These are phyloP conservation scores for Fusarium pilosicola DNA, from an alignment of 2,329 filamentous ascomycete genomes.

Conservation along the genomic window DNA sequence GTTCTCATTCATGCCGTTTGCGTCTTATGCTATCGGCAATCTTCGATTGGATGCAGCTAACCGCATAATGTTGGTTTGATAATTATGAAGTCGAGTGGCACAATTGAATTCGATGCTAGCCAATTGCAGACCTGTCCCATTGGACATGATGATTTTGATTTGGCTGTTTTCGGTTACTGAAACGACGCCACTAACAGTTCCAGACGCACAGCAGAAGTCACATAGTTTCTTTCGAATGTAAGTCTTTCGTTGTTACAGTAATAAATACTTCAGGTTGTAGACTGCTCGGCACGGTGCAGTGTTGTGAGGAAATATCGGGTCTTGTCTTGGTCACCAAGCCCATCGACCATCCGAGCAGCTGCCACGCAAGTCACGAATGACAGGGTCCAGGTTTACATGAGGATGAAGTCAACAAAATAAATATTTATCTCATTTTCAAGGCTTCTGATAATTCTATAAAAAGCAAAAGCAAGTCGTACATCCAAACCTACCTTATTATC, in stretches of 20 bases:
- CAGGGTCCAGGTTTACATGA: neutral
- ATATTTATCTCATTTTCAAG: too few relatives aligned
- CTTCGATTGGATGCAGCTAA: neutral
- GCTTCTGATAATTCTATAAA: neutral
- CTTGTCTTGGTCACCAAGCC: too few relatives aligned
- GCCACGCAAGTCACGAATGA: neutral
- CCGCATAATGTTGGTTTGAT: fast-evolving
- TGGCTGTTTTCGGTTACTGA: neutral
- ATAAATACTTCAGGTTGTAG: fast-evolving
- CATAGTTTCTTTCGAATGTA: neutral
- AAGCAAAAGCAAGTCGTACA: neutral
- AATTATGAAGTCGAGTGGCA: neutral
- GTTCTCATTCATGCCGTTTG: neutral
- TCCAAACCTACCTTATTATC: neutral
- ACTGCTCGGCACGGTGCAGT: too few relatives aligned
- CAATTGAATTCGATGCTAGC: neutral
- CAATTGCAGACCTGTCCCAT: neutral
- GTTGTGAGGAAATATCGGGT: too few relatives aligned
- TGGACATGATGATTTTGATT: too few relatives aligned
- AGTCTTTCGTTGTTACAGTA: too few relatives aligned
- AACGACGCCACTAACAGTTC: neutral
- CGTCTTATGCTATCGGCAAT: neutral
- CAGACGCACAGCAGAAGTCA: neutral
- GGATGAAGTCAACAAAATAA: fast-evolving
- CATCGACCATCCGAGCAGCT: neutral